Percentiles rank a stretch among this genome's conserved stretches.
Conservation (phyloP, 768 basidiomycete genomes). For the Coprinellus micaceus region DNA sequence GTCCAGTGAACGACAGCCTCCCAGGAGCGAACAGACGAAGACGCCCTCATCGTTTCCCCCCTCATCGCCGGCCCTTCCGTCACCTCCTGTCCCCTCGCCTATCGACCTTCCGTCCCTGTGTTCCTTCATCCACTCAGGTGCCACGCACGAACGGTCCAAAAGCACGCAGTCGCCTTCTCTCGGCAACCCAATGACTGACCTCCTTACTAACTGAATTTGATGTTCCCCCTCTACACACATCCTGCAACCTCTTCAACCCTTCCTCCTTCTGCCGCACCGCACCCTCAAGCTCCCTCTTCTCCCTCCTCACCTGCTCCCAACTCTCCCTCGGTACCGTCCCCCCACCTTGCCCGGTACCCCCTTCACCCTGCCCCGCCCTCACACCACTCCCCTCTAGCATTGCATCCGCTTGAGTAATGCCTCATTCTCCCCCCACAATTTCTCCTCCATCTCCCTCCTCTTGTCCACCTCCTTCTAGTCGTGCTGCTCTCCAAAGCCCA, state of each 20-base stretch:
- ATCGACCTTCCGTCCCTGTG: too few relatives aligned
- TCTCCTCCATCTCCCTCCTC: constrained; percentile 69
- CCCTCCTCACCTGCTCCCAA: constrained; percentile 66
- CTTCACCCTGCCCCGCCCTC: constrained; percentile 15
- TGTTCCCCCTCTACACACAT: too few relatives aligned
- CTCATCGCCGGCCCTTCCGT: too few relatives aligned
- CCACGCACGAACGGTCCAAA: too few relatives aligned
- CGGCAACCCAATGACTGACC: too few relatives aligned
- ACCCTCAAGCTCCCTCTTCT: constrained; percentile 65
- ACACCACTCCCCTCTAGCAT: constrained; percentile 50
- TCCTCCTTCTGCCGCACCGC: constrained; percentile 77
- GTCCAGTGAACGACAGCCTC: too few relatives aligned
- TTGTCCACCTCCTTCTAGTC: constrained; percentile 79
- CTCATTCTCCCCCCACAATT: constrained; percentile 78
- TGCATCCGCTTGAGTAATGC: constrained; percentile 63
- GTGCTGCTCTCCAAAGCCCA: constrained; percentile 73
- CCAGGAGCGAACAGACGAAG: too few relatives aligned
- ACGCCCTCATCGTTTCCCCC: too few relatives aligned
- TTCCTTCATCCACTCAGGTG: too few relatives aligned
- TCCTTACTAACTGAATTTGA: too few relatives aligned
- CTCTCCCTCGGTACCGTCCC: constrained; percentile 74
- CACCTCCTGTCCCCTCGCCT: too few relatives aligned
- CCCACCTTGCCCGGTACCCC: background rate
- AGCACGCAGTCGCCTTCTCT: too few relatives aligned
- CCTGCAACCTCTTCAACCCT: constrained; percentile 70